Evolutionary conservation across 1,284 basidiomycete species (phyloP), one percentile per base, ranked within the genome.

Genomic region (Cutaneotrichosporon sp.): DNA sequence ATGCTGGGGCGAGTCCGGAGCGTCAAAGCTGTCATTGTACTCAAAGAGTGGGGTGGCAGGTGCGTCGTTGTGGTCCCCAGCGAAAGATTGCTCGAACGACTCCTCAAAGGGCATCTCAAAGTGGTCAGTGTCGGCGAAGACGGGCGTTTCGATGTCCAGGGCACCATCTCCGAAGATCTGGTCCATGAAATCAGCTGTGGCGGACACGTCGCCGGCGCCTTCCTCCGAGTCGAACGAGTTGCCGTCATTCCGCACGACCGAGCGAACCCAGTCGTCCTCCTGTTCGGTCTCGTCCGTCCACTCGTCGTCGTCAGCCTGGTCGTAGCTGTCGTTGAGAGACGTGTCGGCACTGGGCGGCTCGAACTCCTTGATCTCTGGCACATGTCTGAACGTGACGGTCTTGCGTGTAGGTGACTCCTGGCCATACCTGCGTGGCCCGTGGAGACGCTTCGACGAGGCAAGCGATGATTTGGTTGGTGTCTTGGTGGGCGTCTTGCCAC

Each of bases 291-390:
- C 65, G 41, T 65, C 65, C 16, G 51, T 57, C 60, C 64, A 65
- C 16, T 67, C 70, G 4, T 73, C 76, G 43, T 69, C 75, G 6
- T 68, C 71, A 14, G 80, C 79, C 17, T 77, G 71, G 17, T 82
- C 81, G n/a, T 54, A 46, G 26, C 39, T 49, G 33, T 26, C 54
- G 26, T 77, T 77, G 31, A 68, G 69, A 11, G 69, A 74, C 24
- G 79, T 77, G 19, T 77, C 75, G n/a, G 76, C 72, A 37, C 84
- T 83, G 38, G 84, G 82, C 16, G 79, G 75, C 54, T 88, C 85
- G 67, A 89, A 90, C 70, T 94, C 90, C 53, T 93, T 78, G 24
- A 96, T 89, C 61, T 94, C 89, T 60, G 88, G 89, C 8, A 84
- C 80, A 61, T 87, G 84, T 70, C 89, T 82, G 62, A 90, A 96